phyloP scores from a whole-genome alignment of 2,329 filamentous ascomycete genomes.

The Colletotrichum ledebouriae region DNA sequence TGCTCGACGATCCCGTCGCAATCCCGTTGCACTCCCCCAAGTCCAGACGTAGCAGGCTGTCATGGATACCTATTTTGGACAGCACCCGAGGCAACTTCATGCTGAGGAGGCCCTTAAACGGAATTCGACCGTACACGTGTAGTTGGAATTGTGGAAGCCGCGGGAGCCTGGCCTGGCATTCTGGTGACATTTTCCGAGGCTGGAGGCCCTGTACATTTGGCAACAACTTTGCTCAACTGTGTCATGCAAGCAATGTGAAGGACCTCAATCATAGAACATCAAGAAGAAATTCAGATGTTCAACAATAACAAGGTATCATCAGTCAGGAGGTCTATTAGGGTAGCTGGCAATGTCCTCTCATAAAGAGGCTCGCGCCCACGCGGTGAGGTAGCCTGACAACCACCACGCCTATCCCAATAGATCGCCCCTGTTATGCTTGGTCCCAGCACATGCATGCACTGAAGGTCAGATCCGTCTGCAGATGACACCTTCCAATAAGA shows the following conservation, averaged over 20 bases:
- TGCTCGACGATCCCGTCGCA: conserved; percentile 24
- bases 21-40: conserved; percentile 1
- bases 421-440: conserved; percentile 25
- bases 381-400: conserved; percentile 9
- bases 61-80: conserved; percentile 25
- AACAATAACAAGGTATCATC: no score
- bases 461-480: conserved; percentile 41
- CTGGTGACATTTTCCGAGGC: no score
- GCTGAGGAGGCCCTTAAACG: background rate
- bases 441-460: conserved; percentile 41
- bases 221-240: no score
- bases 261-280: no score
- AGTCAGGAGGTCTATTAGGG: no score
- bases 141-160: no score
- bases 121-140: background rate
- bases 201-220: no score
- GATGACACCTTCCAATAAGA: conserved; percentile 42
- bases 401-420: background rate
- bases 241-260: no score
- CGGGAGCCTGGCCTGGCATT: no score
- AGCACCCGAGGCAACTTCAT: conserved; percentile 17
- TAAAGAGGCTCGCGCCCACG: conserved; percentile 16
- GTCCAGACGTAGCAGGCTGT: background rate
- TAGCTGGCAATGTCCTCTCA: background rate
- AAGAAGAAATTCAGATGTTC: no score